Conservation (phyloP, 192 early-diverging fungal species). For the Chytriomyces hyalinus region DNA sequence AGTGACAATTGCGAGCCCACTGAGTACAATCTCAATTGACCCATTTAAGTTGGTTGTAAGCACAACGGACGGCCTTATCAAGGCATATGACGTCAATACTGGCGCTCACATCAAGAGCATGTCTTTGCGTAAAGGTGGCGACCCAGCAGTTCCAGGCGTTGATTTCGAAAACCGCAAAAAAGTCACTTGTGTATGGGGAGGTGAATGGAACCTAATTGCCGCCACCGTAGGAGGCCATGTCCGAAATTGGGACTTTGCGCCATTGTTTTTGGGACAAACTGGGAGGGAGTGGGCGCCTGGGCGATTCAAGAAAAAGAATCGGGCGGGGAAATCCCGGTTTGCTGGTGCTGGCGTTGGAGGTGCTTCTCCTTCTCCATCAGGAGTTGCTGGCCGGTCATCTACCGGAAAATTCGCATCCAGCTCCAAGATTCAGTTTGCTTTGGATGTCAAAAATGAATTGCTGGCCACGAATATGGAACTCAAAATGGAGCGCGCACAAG, state of each 20-base stretch:
- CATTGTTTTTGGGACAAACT: background rate
- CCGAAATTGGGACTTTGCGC: slow-evolving; percentile 36
- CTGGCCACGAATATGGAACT: slow-evolving; percentile 8
- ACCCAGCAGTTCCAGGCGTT: background rate
- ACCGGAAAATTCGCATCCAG: background rate
- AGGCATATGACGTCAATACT: slow-evolving; percentile 22
- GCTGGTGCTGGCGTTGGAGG: slow-evolving; percentile 7
- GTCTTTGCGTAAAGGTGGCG: slow-evolving; percentile 16
- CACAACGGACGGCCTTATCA: slow-evolving; percentile 12
- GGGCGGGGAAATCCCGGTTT: slow-evolving; percentile 1
- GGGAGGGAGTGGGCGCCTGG: slow-evolving; percentile 10
- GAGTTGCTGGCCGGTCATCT: background rate
- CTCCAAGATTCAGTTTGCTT: slow-evolving; percentile 18
- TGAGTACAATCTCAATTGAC: slow-evolving; percentile 14
- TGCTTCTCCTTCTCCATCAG: background rate
- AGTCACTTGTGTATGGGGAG: slow-evolving; percentile 16
- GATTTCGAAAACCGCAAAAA: background rate
- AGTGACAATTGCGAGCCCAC: slow-evolving; percentile 19
- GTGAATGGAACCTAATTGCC: slow-evolving; percentile 30
- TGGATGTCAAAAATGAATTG: slow-evolving; percentile 23
- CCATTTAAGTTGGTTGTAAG: slow-evolving; percentile 33
- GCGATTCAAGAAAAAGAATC: background rate
- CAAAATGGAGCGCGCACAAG: slow-evolving; percentile 15
- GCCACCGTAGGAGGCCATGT: slow-evolving; percentile 23
- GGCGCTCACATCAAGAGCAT: slow-evolving; percentile 1